These are phyloP conservation scores for Dendrobium catenatum DNA, from an alignment of 106 monocot species.

Conservation along the genomic window DNA sequence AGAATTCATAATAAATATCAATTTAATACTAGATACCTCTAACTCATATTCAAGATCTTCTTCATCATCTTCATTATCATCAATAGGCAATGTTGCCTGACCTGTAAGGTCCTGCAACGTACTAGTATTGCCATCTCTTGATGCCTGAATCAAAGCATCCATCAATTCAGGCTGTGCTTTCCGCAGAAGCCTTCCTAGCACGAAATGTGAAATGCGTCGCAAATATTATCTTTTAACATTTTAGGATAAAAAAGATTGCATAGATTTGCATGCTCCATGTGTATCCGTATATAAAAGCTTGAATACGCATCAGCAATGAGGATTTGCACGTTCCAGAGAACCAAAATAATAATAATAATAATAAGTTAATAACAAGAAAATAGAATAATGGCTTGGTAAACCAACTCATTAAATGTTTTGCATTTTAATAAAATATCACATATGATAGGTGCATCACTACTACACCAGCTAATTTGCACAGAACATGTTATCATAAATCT, in stretches of 20 bases:
- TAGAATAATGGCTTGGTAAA: not conserved
- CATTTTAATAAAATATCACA: too few species aligned
- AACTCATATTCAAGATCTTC: constrained; percentile 25
- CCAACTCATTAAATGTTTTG: too few species aligned
- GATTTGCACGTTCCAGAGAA: not conserved
- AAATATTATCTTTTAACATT: not conserved
- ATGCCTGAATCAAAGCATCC: constrained; percentile 80
- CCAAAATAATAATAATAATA: not conserved
- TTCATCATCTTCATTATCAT: constrained; percentile 40
- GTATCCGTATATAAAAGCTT: not conserved
- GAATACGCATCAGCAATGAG: not conserved
- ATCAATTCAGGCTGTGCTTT: constrained; percentile 80
- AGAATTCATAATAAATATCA: not conserved
- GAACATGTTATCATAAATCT: not conserved
- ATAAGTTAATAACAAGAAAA: not conserved
- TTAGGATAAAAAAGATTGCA: not conserved
- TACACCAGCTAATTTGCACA: not conserved
- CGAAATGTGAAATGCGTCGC: not conserved
- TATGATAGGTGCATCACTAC: too few species aligned
- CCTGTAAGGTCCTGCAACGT: constrained; percentile 38
- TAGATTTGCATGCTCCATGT: not conserved
- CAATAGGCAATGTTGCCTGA: constrained; percentile 18
- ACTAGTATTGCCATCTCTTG: constrained; percentile 67
- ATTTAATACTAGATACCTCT: constrained; percentile 19
- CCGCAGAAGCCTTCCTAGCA: constrained; percentile 74